Evolutionary conservation across 208 protist species (phyloP).

Genomic region (Acanthamoeba royreba): DNA sequence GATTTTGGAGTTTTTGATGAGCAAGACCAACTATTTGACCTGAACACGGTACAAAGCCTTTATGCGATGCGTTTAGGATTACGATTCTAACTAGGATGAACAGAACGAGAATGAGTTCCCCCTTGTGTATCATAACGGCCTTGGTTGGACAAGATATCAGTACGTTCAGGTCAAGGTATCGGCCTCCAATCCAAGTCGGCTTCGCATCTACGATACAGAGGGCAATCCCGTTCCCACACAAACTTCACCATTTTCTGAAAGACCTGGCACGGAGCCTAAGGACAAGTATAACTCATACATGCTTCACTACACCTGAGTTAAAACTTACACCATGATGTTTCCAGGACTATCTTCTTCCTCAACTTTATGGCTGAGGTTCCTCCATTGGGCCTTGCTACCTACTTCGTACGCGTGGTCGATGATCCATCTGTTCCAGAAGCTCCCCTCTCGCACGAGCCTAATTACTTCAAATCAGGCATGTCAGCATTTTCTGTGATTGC

Average conservation of each 20-base stretch:
- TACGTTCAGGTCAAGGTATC: constrained; percentile 30
- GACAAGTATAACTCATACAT: not conserved
- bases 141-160: constrained; percentile 2
- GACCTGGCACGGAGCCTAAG: not conserved
- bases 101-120: not conserved
- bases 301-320: not conserved
- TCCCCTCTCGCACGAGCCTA: not conserved
- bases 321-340: not conserved
- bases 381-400: constrained; percentile 45
- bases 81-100: not conserved
- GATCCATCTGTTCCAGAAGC: not conserved
- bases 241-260: not conserved
- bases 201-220: not conserved
- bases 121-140: constrained; percentile 13
- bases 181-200: not conserved
- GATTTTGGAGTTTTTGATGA: constrained; percentile 2
- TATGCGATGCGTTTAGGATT: not conserved
- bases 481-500: not conserved
- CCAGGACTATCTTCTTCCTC: not conserved
- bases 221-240: not conserved
- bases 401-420: not conserved
- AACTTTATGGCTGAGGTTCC: constrained; percentile 1
- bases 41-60: not conserved
- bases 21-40: not conserved
- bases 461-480: not conserved